A percentile compares a stretch with the other conserved stretches of the same genome.
Evolutionary conservation across 352 stramenopile genomes (phyloP).

Genomic region (Globisporangium uncinulatum): DNA sequence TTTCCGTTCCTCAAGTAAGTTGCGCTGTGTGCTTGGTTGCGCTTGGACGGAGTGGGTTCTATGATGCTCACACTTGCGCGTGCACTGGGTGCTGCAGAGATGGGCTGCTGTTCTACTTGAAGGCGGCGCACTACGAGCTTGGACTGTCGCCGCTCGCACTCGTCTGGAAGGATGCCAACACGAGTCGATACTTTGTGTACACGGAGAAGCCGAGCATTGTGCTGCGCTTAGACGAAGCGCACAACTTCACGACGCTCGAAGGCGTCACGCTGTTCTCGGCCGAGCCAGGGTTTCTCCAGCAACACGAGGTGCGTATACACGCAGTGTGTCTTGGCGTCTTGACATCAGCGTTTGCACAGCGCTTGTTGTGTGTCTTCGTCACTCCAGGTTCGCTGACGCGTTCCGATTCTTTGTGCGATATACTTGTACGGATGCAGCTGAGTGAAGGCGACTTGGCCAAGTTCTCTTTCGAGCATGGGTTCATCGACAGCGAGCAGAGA

Average conservation of each 20-base stretch:
- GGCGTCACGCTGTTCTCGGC: slow-evolving; percentile 51
- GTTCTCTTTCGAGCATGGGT: slow-evolving; percentile 67
- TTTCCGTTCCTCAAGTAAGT: slow-evolving; percentile 85
- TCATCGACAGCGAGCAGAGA: slow-evolving; percentile 37
- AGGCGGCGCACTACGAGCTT: slow-evolving; percentile 86
- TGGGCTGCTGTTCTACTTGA: slow-evolving; percentile 88
- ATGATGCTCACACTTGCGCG: background rate
- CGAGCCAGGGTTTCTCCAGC: slow-evolving; percentile 39
- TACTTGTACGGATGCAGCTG: slow-evolving; percentile 23
- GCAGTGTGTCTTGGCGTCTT: background rate
- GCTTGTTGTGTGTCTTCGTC: too few species aligned
- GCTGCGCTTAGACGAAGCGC: slow-evolving; percentile 40
- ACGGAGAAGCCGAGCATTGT: slow-evolving; percentile 71
- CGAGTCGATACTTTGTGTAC: slow-evolving; percentile 78
- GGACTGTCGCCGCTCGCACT: slow-evolving; percentile 80
- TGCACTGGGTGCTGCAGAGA: slow-evolving; percentile 41
- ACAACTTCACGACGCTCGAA: slow-evolving; percentile 66
- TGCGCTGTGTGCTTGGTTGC: background rate
- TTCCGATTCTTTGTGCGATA: background rate
- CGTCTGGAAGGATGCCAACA: slow-evolving; percentile 87
- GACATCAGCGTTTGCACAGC: background rate
- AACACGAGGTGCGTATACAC: slow-evolving; percentile 50
- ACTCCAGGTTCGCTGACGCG: background rate
- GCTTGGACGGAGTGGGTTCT: background rate
- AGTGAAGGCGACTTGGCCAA: slow-evolving; percentile 73